These are phyloP conservation scores for Xylariomycetidae sp. DNA, from an alignment of 2,329 filamentous ascomycete genomes.

Conservation along the genomic window DNA sequence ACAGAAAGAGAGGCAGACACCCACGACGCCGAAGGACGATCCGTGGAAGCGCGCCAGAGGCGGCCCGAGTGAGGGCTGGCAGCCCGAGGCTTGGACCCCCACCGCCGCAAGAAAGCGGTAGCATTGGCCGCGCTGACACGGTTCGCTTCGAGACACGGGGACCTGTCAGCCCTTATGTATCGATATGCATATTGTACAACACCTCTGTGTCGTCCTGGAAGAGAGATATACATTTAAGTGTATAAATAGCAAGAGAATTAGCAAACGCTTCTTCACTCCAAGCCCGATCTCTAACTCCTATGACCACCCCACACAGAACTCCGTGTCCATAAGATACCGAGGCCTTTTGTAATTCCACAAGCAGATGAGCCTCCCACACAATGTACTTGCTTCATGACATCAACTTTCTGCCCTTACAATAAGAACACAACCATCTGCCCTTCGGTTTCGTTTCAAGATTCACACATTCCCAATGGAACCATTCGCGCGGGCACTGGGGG, in stretches of 20 bases:
- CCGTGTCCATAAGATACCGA: background rate
- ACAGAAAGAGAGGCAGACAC: constrained; percentile 7
- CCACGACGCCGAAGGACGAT: constrained; percentile 28
- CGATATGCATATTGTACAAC: no score
- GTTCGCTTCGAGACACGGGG: no score
- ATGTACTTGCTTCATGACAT: no score
- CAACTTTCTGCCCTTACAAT: constrained; percentile 8
- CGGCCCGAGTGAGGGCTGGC: constrained; percentile 60
- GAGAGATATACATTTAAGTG: no score
- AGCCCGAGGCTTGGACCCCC: constrained; percentile 58
- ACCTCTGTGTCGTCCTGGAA: no score
- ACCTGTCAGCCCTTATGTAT: no score
- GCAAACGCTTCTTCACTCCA: constrained; percentile 1
- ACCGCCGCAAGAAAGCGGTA: constrained; percentile 25
- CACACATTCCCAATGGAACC: constrained; percentile 16
- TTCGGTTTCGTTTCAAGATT: constrained; percentile 10
- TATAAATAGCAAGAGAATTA: background rate
- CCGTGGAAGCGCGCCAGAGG: constrained; percentile 53
- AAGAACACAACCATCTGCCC: constrained; percentile 13
- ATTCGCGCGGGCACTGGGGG: constrained; percentile 8
- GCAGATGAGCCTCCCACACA: no score
- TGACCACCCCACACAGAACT: background rate
- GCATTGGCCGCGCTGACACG: no score
- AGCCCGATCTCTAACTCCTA: background rate
- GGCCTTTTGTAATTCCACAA: no score